A percentile compares a stretch with the other conserved stretches of the same genome.
phyloP scores from a whole-genome alignment of 2,329 filamentous ascomycete species.

The Fusarium succisae region DNA sequence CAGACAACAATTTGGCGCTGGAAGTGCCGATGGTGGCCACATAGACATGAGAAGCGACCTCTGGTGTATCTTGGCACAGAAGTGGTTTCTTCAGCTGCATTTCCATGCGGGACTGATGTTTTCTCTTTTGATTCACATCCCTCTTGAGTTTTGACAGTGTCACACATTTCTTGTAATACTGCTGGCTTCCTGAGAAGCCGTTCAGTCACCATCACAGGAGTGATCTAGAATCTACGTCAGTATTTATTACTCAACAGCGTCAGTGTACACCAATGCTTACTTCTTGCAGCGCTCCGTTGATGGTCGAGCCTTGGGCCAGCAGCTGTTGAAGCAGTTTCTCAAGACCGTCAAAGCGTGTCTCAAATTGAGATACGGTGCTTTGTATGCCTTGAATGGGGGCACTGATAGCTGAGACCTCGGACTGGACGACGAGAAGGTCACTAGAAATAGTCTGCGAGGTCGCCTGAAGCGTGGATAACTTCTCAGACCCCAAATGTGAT shows the following conservation, averaged over 20 bases:
- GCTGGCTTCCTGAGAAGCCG: background rate
- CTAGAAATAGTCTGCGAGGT: background rate
- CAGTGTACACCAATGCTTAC: background rate
- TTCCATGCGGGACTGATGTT: accelerated
- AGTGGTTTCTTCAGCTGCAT: accelerated
- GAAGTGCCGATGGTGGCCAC: accelerated
- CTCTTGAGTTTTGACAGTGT: accelerated
- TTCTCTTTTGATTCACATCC: accelerated
- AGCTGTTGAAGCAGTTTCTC: background rate
- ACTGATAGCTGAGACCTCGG: accelerated
- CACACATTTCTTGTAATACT: background rate
- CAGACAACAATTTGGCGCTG: background rate
- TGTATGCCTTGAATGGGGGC: background rate
- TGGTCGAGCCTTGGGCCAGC: background rate
- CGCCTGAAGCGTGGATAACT: accelerated
- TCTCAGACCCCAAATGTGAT: background rate
- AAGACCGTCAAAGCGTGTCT: background rate
- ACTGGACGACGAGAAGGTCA: background rate
- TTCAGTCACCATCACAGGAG: accelerated
- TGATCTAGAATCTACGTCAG: background rate
- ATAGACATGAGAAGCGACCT: background rate
- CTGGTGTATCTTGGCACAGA: accelerated
- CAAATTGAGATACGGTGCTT: background rate
- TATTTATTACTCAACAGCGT: accelerated
- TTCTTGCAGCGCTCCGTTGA: background rate